Percentiles rank a stretch among this genome's conserved stretches.
These are phyloP conservation scores for Acer negundo DNA, from an alignment of 345 rosid genomes.

Conservation along the genomic window DNA sequence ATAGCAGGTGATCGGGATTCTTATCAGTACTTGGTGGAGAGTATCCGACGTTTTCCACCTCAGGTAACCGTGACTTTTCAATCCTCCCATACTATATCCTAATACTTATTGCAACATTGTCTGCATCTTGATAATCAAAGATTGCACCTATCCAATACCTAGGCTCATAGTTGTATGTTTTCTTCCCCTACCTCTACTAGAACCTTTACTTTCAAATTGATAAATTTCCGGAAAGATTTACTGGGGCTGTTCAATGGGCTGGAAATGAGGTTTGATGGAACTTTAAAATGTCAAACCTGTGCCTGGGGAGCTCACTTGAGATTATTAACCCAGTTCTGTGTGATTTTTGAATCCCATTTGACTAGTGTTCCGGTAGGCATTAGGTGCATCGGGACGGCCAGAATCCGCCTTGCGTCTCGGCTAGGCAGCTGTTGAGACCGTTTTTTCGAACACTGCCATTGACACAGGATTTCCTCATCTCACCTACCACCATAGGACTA, in stretches of 20 bases:
- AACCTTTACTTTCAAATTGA: background rate
- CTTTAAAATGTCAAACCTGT: no score
- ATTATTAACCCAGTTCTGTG: background rate
- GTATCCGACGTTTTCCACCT: conserved; percentile 85
- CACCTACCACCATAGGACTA: background rate
- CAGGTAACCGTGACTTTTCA: conserved; percentile 53
- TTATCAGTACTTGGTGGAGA: conserved; percentile 92
- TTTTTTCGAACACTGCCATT: background rate
- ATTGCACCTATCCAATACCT: background rate
- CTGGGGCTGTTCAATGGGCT: no score
- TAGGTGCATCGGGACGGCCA: no score
- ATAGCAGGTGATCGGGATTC: conserved; percentile 84
- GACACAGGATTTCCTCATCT: background rate
- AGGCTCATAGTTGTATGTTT: background rate
- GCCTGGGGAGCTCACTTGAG: no score
- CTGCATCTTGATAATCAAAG: background rate
- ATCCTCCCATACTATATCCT: background rate
- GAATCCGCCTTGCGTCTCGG: no score
- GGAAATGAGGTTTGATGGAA: no score
- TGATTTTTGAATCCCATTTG: background rate
- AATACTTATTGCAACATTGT: background rate
- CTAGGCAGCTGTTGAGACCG: no score
- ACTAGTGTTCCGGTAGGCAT: no score
- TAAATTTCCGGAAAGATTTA: background rate
- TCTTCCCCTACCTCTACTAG: background rate